phyloP scores from a whole-genome alignment of 768 basidiomycete species.

The Boletus vinaceobasis region DNA sequence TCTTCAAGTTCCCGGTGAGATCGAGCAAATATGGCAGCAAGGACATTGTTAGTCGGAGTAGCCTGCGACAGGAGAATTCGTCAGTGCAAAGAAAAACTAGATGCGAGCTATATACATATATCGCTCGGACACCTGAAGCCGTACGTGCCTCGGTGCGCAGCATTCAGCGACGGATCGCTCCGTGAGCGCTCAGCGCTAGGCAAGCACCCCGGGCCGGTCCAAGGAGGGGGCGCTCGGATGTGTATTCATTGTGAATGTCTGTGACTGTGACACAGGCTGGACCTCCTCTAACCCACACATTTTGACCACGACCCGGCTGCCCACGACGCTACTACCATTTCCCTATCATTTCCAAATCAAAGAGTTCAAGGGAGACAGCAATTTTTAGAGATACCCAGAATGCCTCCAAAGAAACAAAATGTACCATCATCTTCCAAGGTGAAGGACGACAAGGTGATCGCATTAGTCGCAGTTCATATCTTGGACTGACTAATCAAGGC shows the following conservation, averaged over 20 bases:
- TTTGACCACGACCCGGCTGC: background rate
- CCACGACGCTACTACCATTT: background rate
- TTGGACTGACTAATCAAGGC: constrained; percentile 29
- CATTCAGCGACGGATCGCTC: background rate
- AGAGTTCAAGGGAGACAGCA: background rate
- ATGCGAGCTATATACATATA: constrained; percentile 9
- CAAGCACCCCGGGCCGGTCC: too few species aligned
- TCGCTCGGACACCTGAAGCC: background rate
- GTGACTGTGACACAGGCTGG: constrained; percentile 1
- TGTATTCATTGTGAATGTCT: background rate
- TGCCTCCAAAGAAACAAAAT: constrained; percentile 83
- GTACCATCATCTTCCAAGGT: constrained; percentile 58
- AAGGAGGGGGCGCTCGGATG: too few species aligned
- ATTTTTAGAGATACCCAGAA: constrained; percentile 25
- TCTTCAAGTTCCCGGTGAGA: constrained; percentile 4
- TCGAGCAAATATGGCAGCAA: background rate
- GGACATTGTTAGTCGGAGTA: constrained; percentile 3
- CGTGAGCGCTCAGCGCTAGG: background rate
- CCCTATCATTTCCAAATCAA: background rate
- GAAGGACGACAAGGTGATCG: constrained; percentile 76
- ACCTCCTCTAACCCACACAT: background rate
- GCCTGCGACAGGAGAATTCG: background rate
- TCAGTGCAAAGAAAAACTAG: background rate
- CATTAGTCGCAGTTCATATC: constrained; percentile 8
- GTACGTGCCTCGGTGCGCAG: background rate